These are phyloP conservation scores for Starmerella geochares DNA, from an alignment of 805 yeast species.

Conservation along the genomic window DNA sequence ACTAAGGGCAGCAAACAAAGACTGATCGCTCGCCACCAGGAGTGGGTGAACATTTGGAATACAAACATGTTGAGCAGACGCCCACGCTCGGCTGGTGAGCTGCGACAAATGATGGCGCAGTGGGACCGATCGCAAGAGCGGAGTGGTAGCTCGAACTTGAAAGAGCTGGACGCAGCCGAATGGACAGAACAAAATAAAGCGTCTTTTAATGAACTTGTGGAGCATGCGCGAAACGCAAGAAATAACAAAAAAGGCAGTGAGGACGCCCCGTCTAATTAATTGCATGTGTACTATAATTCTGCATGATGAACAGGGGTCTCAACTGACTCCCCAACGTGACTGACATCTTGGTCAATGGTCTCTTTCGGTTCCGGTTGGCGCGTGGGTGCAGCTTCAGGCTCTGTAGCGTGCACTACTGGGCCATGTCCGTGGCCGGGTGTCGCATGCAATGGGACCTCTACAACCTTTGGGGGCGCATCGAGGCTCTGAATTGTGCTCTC, in stretches of 20 bases:
- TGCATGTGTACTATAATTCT: neutral
- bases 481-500: neutral
- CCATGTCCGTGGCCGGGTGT: conserved; percentile 12
- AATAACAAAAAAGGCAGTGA: neutral
- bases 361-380: neutral
- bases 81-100: conserved; percentile 49
- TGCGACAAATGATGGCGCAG: conserved; percentile 44
- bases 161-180: conserved; percentile 15
- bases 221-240: conserved; percentile 13
- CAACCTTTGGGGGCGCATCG: neutral
- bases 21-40: conserved; percentile 62
- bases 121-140: conserved; percentile 24
- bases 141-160: conserved; percentile 11
- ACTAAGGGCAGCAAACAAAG: conserved; percentile 52
- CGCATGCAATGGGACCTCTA: conserved; percentile 5
- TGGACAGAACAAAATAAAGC: conserved; percentile 23
- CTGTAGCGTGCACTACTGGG: conserved; percentile 9
- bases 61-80: conserved; percentile 64
- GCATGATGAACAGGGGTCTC: neutral
- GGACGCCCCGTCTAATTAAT: neutral
- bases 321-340: neutral
- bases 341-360: conserved; percentile 7
- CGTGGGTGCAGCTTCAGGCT: neutral
- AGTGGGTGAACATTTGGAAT: conserved; percentile 67
- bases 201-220: conserved; percentile 21